phyloP scores from a whole-genome alignment of 306 rosid genomes.

The Aeschynomene evenia region DNA sequence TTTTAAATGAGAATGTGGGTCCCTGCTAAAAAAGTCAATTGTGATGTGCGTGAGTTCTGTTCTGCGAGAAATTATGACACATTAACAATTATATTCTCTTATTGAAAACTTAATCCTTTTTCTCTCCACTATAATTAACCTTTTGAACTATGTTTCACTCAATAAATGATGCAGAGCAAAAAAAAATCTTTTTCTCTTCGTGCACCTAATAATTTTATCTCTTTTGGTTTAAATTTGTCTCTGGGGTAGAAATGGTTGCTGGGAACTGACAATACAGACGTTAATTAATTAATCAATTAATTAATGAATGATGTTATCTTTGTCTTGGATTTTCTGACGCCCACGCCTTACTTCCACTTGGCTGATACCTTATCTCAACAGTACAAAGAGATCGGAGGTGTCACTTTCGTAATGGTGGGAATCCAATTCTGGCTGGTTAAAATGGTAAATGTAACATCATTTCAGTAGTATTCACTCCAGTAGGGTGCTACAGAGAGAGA shows the following conservation, averaged over 20 bases:
- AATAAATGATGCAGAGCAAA: too few relatives aligned
- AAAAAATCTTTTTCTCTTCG: too few relatives aligned
- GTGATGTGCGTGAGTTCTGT: too few relatives aligned
- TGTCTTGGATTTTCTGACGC: slow-evolving; percentile 93
- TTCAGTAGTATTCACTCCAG: too few relatives aligned
- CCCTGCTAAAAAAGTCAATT: slow-evolving; percentile 55
- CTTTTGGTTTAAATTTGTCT: too few relatives aligned
- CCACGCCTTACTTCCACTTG: slow-evolving; percentile 2
- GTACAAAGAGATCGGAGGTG: not conserved
- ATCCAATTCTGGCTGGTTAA: slow-evolving; percentile 23
- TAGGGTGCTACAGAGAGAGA: slow-evolving; percentile 42
- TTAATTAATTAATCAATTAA: slow-evolving; percentile 63
- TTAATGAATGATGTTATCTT: too few relatives aligned
- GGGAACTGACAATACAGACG: slow-evolving; percentile 64
- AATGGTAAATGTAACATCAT: slow-evolving; percentile 38
- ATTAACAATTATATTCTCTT: too few relatives aligned
- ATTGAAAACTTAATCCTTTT: too few relatives aligned
- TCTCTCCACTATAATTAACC: too few relatives aligned
- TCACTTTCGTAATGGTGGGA: not conserved
- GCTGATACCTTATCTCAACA: slow-evolving; percentile 25
- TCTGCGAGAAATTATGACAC: too few relatives aligned
- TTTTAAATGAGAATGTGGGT: slow-evolving; percentile 33
- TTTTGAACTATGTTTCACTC: too few relatives aligned
- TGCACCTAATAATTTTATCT: too few relatives aligned
- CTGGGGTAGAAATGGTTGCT: slow-evolving; percentile 22